Evolutionary conservation across 345 rosid species (phyloP).

Genomic region (Acer negundo): DNA sequence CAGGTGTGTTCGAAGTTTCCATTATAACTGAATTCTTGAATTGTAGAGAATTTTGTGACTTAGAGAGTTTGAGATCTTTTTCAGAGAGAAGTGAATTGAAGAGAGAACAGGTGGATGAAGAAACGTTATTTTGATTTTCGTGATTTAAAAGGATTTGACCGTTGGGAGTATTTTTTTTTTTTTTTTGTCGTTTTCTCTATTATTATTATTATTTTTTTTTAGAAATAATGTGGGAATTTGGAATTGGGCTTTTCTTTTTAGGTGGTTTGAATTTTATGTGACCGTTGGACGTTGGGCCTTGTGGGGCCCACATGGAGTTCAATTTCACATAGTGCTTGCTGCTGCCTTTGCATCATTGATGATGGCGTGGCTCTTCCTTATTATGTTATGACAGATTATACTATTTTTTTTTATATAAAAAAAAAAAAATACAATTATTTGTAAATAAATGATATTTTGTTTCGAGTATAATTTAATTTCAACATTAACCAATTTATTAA

Average conservation of each 20-base stretch:
- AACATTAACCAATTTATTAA: too few relatives aligned
- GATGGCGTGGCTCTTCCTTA: too few relatives aligned
- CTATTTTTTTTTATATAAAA: too few relatives aligned
- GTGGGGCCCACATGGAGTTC: constrained; percentile 13
- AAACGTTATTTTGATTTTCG: background rate
- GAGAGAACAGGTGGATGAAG: background rate
- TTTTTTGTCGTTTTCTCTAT: background rate
- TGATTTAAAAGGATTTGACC: constrained; percentile 31
- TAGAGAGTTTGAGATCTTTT: constrained; percentile 5
- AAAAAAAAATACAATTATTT: too few relatives aligned
- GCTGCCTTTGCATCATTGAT: too few relatives aligned
- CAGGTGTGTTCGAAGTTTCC: constrained; percentile 27
- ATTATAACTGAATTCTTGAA: background rate
- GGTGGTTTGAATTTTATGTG: constrained; percentile 23
- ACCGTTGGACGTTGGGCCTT: constrained; percentile 14
- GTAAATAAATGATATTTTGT: too few relatives aligned
- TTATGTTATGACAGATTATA: too few relatives aligned
- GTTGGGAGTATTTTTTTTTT: constrained; percentile 15
- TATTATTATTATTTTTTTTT: too few relatives aligned
- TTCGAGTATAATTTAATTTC: too few relatives aligned
- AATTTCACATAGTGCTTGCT: too few relatives aligned
- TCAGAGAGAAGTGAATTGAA: background rate
- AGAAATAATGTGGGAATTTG: too few relatives aligned
- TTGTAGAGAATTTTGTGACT: background rate
- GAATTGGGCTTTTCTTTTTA: background rate